Evolutionary conservation across 2,329 filamentous ascomycete species (phyloP).

Genomic region (Xylaria sp.): DNA sequence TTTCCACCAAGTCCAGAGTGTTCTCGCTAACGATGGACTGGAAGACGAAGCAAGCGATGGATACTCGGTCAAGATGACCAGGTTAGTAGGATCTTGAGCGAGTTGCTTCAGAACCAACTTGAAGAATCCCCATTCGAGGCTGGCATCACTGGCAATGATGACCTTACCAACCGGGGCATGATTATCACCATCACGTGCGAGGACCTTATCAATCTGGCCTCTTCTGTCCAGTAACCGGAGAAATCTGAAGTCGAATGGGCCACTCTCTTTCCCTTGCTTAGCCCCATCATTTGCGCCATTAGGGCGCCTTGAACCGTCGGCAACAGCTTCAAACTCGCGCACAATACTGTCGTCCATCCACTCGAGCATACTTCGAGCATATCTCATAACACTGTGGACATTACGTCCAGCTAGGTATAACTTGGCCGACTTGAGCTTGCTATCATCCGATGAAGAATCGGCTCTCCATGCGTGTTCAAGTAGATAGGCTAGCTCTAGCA

Average conservation of each 20-base stretch:
- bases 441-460: conserved; percentile 49
- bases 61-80: conserved; percentile 82
- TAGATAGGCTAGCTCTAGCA: conserved; percentile 85
- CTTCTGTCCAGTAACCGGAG: conserved; percentile 77
- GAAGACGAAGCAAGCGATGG: conserved; percentile 43
- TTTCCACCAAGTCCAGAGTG: conserved; percentile 75
- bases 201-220: conserved; percentile 69
- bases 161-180: conserved; percentile 55
- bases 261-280: conserved; percentile 49
- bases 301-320: conserved; percentile 43
- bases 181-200: conserved; percentile 42
- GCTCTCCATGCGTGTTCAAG: conserved; percentile 87
- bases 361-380: conserved; percentile 92
- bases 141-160: conserved; percentile 85
- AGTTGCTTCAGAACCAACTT: conserved; percentile 70
- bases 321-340: conserved; percentile 77
- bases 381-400: conserved; percentile 80
- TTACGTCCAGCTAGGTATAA: conserved; percentile 84
- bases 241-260: conserved; percentile 86
- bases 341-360: conserved; percentile 99
- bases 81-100: conserved; percentile 70
- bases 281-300: conserved; percentile 43
- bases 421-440: conserved; percentile 48
- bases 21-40: conserved; percentile 59
- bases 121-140: conserved; percentile 92